Base-by-base conservation (phyloP, 345 rosid genomes). In the Melastoma malabathricum region DNA sequence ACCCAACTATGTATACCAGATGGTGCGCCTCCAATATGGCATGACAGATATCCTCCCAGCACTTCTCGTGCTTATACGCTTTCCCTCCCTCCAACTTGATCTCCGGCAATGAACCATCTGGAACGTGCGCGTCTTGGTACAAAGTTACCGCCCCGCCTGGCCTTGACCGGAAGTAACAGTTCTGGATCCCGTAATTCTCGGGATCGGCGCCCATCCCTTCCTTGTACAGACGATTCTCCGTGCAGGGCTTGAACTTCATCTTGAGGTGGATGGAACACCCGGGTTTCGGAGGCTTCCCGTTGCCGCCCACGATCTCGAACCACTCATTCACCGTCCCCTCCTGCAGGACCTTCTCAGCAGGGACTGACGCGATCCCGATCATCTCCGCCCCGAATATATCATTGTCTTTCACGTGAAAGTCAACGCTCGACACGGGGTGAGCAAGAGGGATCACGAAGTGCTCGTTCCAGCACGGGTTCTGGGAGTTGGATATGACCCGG, bases 41-140 rank as follows among this genome's bases (percentile, higher is more conserved):
- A 23, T 85, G 84, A 43, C 95, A 89, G 0, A 89, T 85, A 56
- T 89, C 97, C 64, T 89, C 97, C 95, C 97, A 89, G 65, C 97
- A 89, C 50, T 59, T 58, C 54, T 56, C 79, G 8, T 82, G 87
- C 60, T 52, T 59, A 23, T 52, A 85, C 25, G 59, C 15, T 1
- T 48, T 56, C 18, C 89, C 97, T 0, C 64, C 56, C 5, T 82
- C 97, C 64, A 89, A 61, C 54, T 74, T 69, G 47, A 89, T 78
- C 65, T 70, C 51, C 17, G 89, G 92, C 56, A 64, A 15, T 25
- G 17, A 38, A 17, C 68, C 49, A 3, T 80, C 87, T 0, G 65
- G 64, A 62, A 72, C 75, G 49, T 89, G 97, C 15, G 97, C 93
- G 49, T 89, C 97, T 70, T 77, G 95, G 57, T 89, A 88, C 29